Evolutionary conservation across 257 asterid species (phyloP).

Genomic region (Apocynum venetum): DNA sequence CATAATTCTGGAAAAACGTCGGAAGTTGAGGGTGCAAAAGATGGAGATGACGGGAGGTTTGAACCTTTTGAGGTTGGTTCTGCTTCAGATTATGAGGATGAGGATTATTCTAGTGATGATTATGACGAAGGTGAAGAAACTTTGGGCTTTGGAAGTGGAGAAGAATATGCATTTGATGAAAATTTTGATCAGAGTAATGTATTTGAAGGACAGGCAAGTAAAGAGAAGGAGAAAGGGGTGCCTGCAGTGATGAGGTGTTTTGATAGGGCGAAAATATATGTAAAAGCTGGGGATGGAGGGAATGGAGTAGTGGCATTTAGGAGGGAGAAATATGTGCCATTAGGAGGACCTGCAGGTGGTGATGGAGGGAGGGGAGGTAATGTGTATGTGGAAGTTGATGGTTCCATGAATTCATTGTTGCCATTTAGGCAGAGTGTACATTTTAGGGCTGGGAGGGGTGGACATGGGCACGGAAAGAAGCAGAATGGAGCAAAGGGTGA

Average conservation of each 20-base stretch:
- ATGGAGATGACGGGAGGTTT: conserved; percentile 27
- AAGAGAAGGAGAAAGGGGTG: conserved; percentile 85
- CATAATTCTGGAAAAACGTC: conserved; percentile 5
- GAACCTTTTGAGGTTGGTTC: conserved; percentile 70
- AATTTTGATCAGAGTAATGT: conserved; percentile 19
- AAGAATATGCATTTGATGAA: background rate
- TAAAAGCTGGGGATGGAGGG: conserved; percentile 92
- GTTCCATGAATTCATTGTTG: conserved; percentile 75
- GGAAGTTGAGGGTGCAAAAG: conserved; percentile 26
- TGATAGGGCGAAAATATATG: conserved; percentile 75
- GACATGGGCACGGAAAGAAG: conserved; percentile 82
- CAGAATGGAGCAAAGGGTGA: conserved; percentile 78
- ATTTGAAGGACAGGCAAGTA: conserved; percentile 40
- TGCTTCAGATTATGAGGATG: conserved; percentile 47
- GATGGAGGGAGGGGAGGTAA: conserved; percentile 99
- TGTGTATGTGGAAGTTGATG: conserved; percentile 73
- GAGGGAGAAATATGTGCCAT: conserved; percentile 89
- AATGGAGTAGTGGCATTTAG: conserved; percentile 92
- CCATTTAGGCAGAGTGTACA: conserved; percentile 80
- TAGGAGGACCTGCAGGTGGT: conserved; percentile 97
- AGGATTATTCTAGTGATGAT: conserved; percentile 35
- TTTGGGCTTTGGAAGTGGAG: conserved; percentile 27
- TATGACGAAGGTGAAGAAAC: conserved; percentile 29
- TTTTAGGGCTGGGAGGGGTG: conserved; percentile 84
- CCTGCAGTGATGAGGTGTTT: conserved; percentile 99